Base-by-base conservation (phyloP, 2,329 filamentous ascomycete genomes). In the Sphaerulina populicola region DNA sequence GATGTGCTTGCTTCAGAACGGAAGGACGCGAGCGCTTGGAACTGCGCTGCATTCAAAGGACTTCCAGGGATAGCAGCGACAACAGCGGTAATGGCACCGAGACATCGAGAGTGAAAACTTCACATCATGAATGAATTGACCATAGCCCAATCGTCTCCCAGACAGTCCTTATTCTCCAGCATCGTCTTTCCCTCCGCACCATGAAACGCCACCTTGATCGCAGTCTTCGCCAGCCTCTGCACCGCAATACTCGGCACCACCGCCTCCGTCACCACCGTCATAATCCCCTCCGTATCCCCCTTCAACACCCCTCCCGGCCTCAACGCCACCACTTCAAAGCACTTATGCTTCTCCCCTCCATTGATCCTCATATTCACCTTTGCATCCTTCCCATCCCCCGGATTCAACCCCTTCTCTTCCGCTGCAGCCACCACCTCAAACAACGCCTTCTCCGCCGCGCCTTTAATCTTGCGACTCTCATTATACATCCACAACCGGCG, bases 401-500 rank as follows among this genome's bases (percentile, higher is more conserved):
- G 31, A 35, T 50, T 45, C 2, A 52, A 54, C 7, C 52, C 58
- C n/a, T 62, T 57, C 40, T 60, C 56, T 46, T 63, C 60, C 29
- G 60, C 59, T 30, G 54, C 52, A 11, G 61, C 63, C 11, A 61
- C 64, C 15, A 64, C 47, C 11, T 63, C 64, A 35, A 67, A 62
- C 15, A 69, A 45, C 5, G 59, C 66, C 49, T 67, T 69, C 61
- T 69, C 67, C 31, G 64, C 66, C 8, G 67, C 66, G 2, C 67
- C 67, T 51, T 69, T 69, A 47, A 64, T 65, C 53, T 66, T 67
- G 35, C 67, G 50, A 18, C 56, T 62, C 30, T 68, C 63, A 21
- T 53, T 61, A 52, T 56, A 61, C 15, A 62, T 39, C 71, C 69
- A 74, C 33, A 73, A 53, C 11, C 61, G 62, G 44, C 65, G 65